Percentiles rank a stretch among this genome's conserved stretches.
phyloP scores from a whole-genome alignment of 1,139 yeast genomes.

The Hanseniaspora sp. region DNA sequence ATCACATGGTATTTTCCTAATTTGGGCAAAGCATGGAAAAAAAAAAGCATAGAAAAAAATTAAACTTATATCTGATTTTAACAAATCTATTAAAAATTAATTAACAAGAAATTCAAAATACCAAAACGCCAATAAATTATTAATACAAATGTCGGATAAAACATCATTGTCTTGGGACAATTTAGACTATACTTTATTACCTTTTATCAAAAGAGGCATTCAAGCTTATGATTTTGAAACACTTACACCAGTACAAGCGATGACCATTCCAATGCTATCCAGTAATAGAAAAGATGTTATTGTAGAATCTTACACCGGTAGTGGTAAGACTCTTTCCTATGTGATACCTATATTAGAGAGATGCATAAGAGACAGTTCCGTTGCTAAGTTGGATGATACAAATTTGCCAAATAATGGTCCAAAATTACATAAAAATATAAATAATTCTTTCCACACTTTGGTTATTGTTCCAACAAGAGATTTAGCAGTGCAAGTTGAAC shows the following conservation, averaged over 20 bases:
- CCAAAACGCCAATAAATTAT: not conserved
- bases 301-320: slow-evolving; percentile 93
- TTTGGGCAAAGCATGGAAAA: too few relatives aligned
- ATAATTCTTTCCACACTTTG: slow-evolving; percentile 60
- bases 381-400: slow-evolving; percentile 15
- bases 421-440: slow-evolving; percentile 28
- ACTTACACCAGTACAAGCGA: slow-evolving; percentile 97
- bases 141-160: slow-evolving; percentile 21
- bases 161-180: slow-evolving; percentile 33
- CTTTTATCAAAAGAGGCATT: slow-evolving; percentile 49
- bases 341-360: slow-evolving; percentile 71
- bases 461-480: slow-evolving; percentile 88
- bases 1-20: too few relatives aligned
- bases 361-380: slow-evolving; percentile 18
- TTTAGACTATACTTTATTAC: slow-evolving; percentile 29
- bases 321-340: slow-evolving; percentile 88
- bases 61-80: too few relatives aligned
- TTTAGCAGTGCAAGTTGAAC: slow-evolving; percentile 69
- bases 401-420: slow-evolving; percentile 17
- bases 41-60: too few relatives aligned
- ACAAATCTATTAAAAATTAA: too few relatives aligned
- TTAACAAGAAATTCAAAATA: too few relatives aligned
- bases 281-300: slow-evolving; percentile 84
- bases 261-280: slow-evolving; percentile 76
- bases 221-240: slow-evolving; percentile 58